Evolutionary conservation across 495 filamentous ascomycete genomes (phyloP).

Genomic region (Penicillium pulvis): DNA sequence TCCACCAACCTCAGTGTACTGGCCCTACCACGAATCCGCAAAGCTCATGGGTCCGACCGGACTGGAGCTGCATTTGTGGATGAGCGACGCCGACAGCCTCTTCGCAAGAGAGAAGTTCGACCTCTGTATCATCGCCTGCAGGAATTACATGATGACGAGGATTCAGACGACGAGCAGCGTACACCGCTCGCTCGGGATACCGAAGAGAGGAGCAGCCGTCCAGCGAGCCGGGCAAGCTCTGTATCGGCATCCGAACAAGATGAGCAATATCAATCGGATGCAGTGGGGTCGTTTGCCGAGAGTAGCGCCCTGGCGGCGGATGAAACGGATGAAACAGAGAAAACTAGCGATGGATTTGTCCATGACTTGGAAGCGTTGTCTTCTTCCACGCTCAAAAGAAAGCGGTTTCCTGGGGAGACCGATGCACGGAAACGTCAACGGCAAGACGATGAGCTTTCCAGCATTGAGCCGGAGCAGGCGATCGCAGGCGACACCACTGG

Average conservation of each 20-base stretch:
- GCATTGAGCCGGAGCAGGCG: slow-evolving; percentile 38
- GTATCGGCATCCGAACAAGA: slow-evolving; percentile 64
- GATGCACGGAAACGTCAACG: slow-evolving; percentile 69
- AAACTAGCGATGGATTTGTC: slow-evolving; percentile 1
- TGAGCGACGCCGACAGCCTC: slow-evolving; percentile 65
- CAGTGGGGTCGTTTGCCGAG: slow-evolving; percentile 18
- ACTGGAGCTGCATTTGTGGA: slow-evolving; percentile 73
- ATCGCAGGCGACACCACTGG: slow-evolving; percentile 3
- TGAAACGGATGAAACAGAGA: slow-evolving; percentile 1
- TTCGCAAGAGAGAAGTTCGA: slow-evolving; percentile 54
- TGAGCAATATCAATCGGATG: slow-evolving; percentile 52
- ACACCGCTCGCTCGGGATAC: slow-evolving; percentile 69
- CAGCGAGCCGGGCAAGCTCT: slow-evolving; percentile 74
- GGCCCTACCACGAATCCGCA: slow-evolving; percentile 71
- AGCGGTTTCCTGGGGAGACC: slow-evolving; percentile 62
- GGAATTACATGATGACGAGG: slow-evolving; percentile 57
- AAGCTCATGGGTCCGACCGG: slow-evolving; percentile 60
- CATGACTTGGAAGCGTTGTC: slow-evolving; percentile 30
- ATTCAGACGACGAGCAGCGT: slow-evolving; percentile 61
- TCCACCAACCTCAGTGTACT: slow-evolving; percentile 58
- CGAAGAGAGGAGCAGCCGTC: slow-evolving; percentile 80
- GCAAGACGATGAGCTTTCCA: slow-evolving; percentile 78
- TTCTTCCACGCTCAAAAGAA: slow-evolving; percentile 65
- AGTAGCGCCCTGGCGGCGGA: slow-evolving; percentile 1
- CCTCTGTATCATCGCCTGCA: slow-evolving; percentile 60